Conservation (phyloP, 2,329 filamentous ascomycete genomes). For the Alternaria gaisen region DNA sequence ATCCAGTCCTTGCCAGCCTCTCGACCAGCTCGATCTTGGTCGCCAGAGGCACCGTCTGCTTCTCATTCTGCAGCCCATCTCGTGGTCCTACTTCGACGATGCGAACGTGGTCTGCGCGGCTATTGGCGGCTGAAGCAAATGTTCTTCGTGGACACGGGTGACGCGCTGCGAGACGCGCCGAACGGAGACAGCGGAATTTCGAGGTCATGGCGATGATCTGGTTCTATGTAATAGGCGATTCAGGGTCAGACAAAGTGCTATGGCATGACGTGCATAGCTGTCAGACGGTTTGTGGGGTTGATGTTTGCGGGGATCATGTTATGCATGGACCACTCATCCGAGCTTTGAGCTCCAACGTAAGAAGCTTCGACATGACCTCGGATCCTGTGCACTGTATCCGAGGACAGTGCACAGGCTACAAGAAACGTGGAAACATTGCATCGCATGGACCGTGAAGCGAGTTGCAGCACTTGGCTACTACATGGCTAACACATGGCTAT, state of each 20-base stretch:
- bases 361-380: neutral
- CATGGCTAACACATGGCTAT: neutral
- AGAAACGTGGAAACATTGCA: neutral
- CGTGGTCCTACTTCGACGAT: constrained; percentile 86
- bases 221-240: neutral
- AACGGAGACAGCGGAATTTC: constrained; percentile 42
- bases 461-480: neutral
- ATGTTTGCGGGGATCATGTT: constrained; percentile 25
- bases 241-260: neutral
- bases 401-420: neutral
- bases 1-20: constrained; percentile 71
- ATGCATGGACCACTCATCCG: constrained; percentile 17
- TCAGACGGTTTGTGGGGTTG: constrained; percentile 22
- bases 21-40: constrained; percentile 82
- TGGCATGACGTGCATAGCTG: constrained; percentile 21
- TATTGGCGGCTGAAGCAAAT: constrained; percentile 46
- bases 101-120: constrained; percentile 56
- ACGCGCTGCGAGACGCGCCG: constrained; percentile 48
- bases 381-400: neutral
- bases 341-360: constrained; percentile 1
- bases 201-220: constrained; percentile 36
- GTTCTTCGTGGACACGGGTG: constrained; percentile 40
- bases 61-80: constrained; percentile 89
- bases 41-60: constrained; percentile 71
- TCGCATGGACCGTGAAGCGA: neutral